Conservation (phyloP, 257 asterid genomes). For the Solanum chiquidenum region DNA sequence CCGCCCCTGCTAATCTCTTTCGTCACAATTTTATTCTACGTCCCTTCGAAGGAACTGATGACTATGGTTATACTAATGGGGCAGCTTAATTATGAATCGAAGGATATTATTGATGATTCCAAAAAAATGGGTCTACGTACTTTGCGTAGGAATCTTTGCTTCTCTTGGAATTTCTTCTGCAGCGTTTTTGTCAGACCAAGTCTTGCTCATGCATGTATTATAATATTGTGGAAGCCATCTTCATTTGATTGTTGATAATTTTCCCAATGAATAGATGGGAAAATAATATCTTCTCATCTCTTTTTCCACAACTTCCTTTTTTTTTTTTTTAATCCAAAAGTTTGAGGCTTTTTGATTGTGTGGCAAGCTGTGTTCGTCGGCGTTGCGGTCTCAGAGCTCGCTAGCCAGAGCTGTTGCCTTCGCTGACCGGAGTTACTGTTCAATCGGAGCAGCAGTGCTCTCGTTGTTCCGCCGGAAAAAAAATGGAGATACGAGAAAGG, state of each 20-base stretch:
- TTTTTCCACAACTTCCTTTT: not conserved
- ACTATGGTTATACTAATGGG: not conserved
- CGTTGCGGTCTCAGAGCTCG: too few species aligned
- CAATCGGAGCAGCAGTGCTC: too few species aligned
- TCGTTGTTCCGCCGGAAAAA: too few species aligned
- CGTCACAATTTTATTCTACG: not conserved
- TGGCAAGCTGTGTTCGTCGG: too few species aligned
- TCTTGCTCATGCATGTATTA: not conserved
- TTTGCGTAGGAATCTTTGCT: not conserved
- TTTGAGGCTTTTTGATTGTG: too few species aligned
- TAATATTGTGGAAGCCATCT: not conserved
- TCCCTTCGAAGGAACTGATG: not conserved
- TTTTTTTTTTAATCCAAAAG: too few species aligned
- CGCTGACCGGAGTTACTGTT: too few species aligned
- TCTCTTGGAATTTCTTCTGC: not conserved
- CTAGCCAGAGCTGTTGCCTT: too few species aligned
- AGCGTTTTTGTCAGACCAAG: not conserved
- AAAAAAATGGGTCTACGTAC: not conserved
- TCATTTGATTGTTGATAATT: not conserved
- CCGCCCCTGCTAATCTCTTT: too few species aligned
- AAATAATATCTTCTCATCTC: not conserved
- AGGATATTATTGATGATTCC: not conserved
- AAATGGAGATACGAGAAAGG: too few species aligned
- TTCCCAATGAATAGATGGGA: not conserved
- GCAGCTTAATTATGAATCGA: not conserved